phyloP scores from a whole-genome alignment of 192 early-diverging fungal genomes.

The Backusella australiensis region DNA sequence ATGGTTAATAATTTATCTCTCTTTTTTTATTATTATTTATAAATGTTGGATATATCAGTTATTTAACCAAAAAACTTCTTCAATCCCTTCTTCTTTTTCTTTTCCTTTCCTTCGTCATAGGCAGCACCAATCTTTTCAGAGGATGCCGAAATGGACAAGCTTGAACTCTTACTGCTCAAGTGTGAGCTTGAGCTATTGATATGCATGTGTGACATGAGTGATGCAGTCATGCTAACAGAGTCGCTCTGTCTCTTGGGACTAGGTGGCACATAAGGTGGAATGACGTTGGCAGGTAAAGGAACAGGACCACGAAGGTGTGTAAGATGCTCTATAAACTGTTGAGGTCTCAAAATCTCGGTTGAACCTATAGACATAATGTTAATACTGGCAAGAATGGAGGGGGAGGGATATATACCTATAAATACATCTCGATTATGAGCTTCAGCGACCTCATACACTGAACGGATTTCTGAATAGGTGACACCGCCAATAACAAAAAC shows the following conservation, averaged over 20 bases:
- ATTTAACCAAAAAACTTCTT: conserved; percentile 31
- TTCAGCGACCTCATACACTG: conserved; percentile 62
- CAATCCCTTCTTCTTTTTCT: conserved; percentile 36
- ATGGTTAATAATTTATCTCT: background rate
- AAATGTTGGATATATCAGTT: background rate
- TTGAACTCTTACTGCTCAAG: background rate
- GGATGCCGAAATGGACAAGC: background rate
- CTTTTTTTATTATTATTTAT: background rate
- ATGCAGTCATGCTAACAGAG: background rate
- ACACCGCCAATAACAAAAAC: conserved; percentile 84
- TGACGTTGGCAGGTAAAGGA: conserved; percentile 11
- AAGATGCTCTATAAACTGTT: conserved; percentile 26
- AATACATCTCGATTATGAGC: conserved; percentile 64
- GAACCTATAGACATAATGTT: conserved; percentile 9
- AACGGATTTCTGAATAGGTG: conserved; percentile 75
- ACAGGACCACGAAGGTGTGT: conserved; percentile 19
- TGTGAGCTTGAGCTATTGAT: background rate
- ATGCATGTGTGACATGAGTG: conserved; percentile 13
- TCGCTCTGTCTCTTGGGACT: conserved; percentile 4
- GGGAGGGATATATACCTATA: conserved; percentile 42
- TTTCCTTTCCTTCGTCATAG: conserved; percentile 16
- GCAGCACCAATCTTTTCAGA: background rate
- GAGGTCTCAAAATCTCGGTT: conserved; percentile 29
- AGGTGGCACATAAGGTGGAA: conserved; percentile 32
- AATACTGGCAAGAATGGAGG: background rate